Percentiles rank a stretch among this genome's conserved stretches.
These are phyloP conservation scores for Metschnikowia bowlesiae DNA, from an alignment of 805 yeast species.

Conservation along the genomic window DNA sequence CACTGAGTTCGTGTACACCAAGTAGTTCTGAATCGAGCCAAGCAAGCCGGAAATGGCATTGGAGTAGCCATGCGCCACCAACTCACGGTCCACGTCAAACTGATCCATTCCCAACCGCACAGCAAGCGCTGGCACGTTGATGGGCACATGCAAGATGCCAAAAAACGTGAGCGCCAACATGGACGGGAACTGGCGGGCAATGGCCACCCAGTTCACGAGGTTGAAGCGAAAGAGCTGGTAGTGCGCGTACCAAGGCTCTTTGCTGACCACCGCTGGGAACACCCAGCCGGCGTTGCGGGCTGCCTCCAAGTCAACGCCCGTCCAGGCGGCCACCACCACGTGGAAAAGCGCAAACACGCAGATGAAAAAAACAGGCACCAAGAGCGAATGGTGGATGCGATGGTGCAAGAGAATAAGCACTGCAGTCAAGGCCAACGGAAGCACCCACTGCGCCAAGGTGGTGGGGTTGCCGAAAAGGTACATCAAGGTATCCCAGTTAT, in stretches of 20 bases:
- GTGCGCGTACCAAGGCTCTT: constrained; percentile 88
- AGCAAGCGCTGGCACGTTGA: constrained; percentile 95
- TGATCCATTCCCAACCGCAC: constrained; percentile 83
- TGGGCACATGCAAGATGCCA: constrained; percentile 94
- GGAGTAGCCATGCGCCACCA: constrained; percentile 92
- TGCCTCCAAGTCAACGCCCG: constrained; percentile 54
- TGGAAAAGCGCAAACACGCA: constrained; percentile 68
- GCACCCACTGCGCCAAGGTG: constrained; percentile 50
- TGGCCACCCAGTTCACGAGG: constrained; percentile 69
- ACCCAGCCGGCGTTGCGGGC: constrained; percentile 84
- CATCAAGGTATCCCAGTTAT: constrained; percentile 52
- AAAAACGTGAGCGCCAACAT: constrained; percentile 95
- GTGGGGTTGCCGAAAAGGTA: constrained; percentile 41
- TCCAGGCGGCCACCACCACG: constrained; percentile 56
- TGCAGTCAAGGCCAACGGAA: constrained; percentile 63
- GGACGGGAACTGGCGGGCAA: constrained; percentile 72
- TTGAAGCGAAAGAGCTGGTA: constrained; percentile 67
- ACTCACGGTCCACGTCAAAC: constrained; percentile 86
- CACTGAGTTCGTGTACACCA: constrained; percentile 92
- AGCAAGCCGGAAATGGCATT: constrained; percentile 76
- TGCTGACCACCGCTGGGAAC: constrained; percentile 58
- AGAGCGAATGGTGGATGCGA: constrained; percentile 56
- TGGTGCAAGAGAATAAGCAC: constrained; percentile 56
- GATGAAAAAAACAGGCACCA: constrained; percentile 80
- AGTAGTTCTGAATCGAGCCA: constrained; percentile 90